Evolutionary conservation across 208 protist genomes (phyloP).

Genomic region (Trypanosoma avium): DNA sequence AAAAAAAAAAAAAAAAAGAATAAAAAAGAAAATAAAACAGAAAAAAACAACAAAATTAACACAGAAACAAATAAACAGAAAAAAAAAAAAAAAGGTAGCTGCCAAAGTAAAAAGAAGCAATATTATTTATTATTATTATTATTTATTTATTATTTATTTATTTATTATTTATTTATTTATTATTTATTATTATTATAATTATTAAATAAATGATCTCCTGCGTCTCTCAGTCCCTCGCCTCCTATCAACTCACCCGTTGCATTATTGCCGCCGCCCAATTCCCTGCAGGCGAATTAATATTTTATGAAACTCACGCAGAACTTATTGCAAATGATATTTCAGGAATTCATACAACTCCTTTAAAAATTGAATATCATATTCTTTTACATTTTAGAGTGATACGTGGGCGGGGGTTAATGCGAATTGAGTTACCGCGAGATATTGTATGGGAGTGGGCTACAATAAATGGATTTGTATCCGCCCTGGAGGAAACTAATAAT

Average conservation of each 20-base stretch:
- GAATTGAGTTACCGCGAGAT: constrained; percentile 51
- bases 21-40: no score
- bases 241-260: constrained; percentile 60
- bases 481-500: constrained; percentile 32
- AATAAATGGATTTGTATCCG: constrained; percentile 56
- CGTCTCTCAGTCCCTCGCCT: constrained; percentile 63
- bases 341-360: constrained; percentile 51
- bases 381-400: constrained; percentile 81
- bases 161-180: background rate
- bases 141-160: no score
- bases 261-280: constrained; percentile 67
- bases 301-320: constrained; percentile 64
- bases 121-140: no score
- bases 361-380: constrained; percentile 56
- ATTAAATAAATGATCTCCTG: constrained; percentile 9
- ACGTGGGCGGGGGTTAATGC: constrained; percentile 60
- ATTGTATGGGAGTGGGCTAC: constrained; percentile 56
- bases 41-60: no score
- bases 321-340: constrained; percentile 47
- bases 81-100: no score
- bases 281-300: constrained; percentile 56
- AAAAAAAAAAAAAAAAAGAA: no score
- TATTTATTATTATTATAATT: background rate
- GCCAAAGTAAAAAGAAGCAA: no score
- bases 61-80: no score